Percentiles rank a stretch among this genome's conserved stretches.
These are phyloP conservation scores for Clarireedia hainanense DNA, from an alignment of 2,329 filamentous ascomycete species.

Conservation along the genomic window DNA sequence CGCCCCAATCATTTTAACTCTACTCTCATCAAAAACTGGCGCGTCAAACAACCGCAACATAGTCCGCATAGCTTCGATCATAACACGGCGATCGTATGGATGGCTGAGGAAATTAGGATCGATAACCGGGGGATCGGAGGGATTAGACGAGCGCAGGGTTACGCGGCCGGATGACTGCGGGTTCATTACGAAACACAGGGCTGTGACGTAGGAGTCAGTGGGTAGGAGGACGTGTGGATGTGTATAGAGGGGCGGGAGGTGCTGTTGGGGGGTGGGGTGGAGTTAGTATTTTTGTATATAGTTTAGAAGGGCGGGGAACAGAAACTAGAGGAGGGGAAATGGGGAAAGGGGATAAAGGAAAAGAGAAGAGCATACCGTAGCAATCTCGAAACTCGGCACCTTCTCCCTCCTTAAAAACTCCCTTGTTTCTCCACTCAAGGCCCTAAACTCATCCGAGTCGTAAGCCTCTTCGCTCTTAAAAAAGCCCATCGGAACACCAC, in stretches of 20 bases:
- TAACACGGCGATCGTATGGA: conserved; percentile 43
- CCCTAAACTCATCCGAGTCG: background rate
- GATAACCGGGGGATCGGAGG: conserved; percentile 55
- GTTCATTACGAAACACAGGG: conserved; percentile 44
- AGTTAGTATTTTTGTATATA: background rate
- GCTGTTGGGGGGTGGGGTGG: conserved; percentile 2
- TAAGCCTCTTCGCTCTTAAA: background rate
- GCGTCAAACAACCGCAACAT: background rate
- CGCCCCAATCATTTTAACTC: conserved; percentile 1
- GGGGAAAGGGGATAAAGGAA: no score
- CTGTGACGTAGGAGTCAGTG: conserved; percentile 35
- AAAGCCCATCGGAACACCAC: conserved; percentile 1
- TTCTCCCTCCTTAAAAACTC: background rate
- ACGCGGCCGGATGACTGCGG: conserved; percentile 54
- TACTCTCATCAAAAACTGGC: background rate
- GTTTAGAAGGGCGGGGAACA: background rate
- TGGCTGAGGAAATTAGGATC: conserved; percentile 50
- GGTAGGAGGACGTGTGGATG: conserved; percentile 31
- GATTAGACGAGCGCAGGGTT: conserved; percentile 51
- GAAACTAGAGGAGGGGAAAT: background rate
- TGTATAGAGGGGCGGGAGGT: conserved; percentile 24
- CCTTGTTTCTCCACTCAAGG: background rate
- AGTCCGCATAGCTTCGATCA: conserved; percentile 36
- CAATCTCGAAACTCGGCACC: background rate
- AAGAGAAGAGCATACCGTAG: background rate